phyloP scores from a whole-genome alignment of 129 eudicot species.

The Artemisia argyi region DNA sequence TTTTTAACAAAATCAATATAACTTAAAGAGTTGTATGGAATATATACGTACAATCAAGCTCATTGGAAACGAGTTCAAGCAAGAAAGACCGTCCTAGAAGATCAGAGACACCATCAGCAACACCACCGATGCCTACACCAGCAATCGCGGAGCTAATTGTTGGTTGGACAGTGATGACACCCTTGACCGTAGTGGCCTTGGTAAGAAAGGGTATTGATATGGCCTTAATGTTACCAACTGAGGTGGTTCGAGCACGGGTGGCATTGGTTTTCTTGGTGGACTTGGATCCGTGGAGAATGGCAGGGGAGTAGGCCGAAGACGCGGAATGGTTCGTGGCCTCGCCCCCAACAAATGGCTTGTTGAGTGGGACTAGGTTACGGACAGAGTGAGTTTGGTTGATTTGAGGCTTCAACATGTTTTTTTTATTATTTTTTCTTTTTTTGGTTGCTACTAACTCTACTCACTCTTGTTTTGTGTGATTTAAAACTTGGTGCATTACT shows the following conservation, averaged over 20 bases:
- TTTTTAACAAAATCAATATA: not conserved
- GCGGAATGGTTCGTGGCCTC: conserved; percentile 29
- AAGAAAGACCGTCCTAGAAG: conserved; percentile 45
- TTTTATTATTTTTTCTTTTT: not conserved
- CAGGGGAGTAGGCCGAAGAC: conserved; percentile 29
- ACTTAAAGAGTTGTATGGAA: not conserved
- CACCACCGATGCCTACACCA: conserved; percentile 36
- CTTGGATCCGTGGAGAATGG: conserved; percentile 1
- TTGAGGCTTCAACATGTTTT: conserved; percentile 31
- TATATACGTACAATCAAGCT: conserved; percentile 44
- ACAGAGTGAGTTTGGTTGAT: conserved; percentile 27
- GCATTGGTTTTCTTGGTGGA: conserved; percentile 24
- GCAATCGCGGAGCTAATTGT: conserved; percentile 39
- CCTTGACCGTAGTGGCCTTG: conserved; percentile 32
- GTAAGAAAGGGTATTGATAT: conserved; percentile 24
- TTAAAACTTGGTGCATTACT: too few relatives aligned
- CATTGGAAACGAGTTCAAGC: conserved; percentile 58
- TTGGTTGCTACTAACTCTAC: not conserved
- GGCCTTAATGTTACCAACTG: conserved; percentile 26
- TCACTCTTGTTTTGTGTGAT: too few relatives aligned
- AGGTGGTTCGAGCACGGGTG: conserved; percentile 23
- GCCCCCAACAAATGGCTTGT: conserved; percentile 22
- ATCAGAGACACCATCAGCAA: conserved; percentile 45
- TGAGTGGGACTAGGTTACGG: conserved; percentile 28
- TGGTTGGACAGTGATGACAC: conserved; percentile 40